Base-by-base conservation (phyloP, 2,329 filamentous ascomycete genomes). In the Hirsutella minnesotensis region DNA sequence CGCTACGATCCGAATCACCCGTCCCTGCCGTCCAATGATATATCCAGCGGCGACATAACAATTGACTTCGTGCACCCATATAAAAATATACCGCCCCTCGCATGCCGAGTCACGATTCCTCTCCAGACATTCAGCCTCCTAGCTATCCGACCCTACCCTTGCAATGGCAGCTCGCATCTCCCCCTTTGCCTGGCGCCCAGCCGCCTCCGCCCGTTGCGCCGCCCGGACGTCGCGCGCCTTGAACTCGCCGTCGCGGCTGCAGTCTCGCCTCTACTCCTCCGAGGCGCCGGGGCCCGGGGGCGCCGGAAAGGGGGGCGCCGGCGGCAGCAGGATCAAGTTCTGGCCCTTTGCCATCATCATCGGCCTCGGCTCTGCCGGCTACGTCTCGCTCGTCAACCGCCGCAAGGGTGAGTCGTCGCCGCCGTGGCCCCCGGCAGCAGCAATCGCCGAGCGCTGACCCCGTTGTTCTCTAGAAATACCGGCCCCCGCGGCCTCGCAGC, bases 321-420 rank as follows among this genome's bases (percentile, higher is more conserved):
- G 60, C 37, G 52, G 55, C 36, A 60, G 54, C 41, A 56, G 51
- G 37, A 55, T 77, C 63, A 76, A 75, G 59, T 76, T 77, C 56
- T 76, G 72, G 72, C 73, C 73, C 2, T 77, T 77, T 49, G n/a
- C 72, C 38, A 57, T 62, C 41, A 61, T 77, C 49, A 67, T 75
- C 48, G 66, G 59, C 27, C 49, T 69, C 15, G 68, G 70, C 39
- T 63, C 65, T 8, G 66, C 65, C 13, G 70, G 67, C 20, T 78
- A 76, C 56, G 57, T 69, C 27, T 56, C 68, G 30, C 58, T 77
- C 37, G 67, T 71, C 39, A 71, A 75, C 47, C 60, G 58, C 48
- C 70, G 66, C 49, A 65, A 64, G 59, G 67, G 73, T 74, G 46
- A 58, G 68, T 7, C 24, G 24, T n/a, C 29, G 16, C 16, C 18